Conservation (phyloP, 345 rosid genomes). For the Triadica sebifera region DNA sequence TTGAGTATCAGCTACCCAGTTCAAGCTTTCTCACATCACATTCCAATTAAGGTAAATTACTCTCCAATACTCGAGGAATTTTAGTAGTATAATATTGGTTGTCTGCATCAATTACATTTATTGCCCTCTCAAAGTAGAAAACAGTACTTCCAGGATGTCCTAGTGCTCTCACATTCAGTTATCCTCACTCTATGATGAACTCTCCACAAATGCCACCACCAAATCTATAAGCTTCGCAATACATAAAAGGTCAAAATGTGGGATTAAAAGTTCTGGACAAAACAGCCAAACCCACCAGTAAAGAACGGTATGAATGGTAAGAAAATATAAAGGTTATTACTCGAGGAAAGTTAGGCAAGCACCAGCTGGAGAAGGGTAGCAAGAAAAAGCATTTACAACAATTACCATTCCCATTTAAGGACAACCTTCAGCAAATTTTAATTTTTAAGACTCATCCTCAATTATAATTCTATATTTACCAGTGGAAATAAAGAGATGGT, state of each 20-base stretch:
- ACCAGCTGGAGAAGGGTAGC: not conserved
- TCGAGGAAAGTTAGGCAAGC: not conserved
- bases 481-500: no score
- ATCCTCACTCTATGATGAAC: not conserved
- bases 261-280: not conserved
- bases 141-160: not conserved
- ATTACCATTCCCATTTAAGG: no score
- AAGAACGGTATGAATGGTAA: not conserved
- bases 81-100: not conserved
- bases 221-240: not conserved
- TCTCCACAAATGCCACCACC: not conserved
- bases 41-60: no score
- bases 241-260: not conserved
- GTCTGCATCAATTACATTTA: not conserved
- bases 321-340: not conserved
- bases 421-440: no score
- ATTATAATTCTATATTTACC: no score
- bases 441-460: no score
- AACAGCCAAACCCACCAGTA: not conserved
- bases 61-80: no score
- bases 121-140: no score
- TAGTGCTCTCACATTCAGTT: not conserved
- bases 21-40: no score
- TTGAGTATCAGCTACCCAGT: no score
- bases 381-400: not conserved